Base-by-base conservation (phyloP, 2,329 filamentous ascomycete genomes). In the Aspergillus felis region DNA sequence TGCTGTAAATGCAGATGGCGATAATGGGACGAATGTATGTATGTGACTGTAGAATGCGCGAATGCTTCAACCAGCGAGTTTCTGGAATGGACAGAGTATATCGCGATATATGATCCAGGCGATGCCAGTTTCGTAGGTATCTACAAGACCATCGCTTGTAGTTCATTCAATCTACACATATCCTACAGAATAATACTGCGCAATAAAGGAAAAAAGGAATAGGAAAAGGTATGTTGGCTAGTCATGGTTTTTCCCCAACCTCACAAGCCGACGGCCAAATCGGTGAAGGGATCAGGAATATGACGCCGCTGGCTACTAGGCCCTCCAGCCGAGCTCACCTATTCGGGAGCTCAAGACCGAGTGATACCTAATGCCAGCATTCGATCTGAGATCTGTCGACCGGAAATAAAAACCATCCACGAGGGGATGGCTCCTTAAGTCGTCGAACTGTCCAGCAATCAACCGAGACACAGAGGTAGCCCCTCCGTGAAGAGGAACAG, bases 381-480 rank as follows among this genome's bases (percentile, higher is more conserved):
- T 94, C 84, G 71, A 76, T 96, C 88, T 95, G 76, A 90, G 88
- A 94, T 87, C 90, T 94, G 92, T 96, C 91, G 89, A 92, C 90
- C 86, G 88, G 89, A 92, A 78, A 91, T 89, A 64, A 83, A 89
- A 88, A 92, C 85, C 89, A 91, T 87, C 76, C 69, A 71, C 77
- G 70, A 73, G 76, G 74, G 74, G 84, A 87, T 90, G 88, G 87
- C 87, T 92, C 89, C 89, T 87, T 91, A 74, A 76, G 79, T 84
- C 86, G 91, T 90, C 89, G 90, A 93, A 85, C 87, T 93, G 90
- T 86, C 82, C 85, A 89, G 84, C 78, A 84, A 82, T 92, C 90
- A 77, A 93, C 90, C 87, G 84, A 81, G 83, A 84, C 79, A 80
- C 80, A 79, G 73, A 71, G 63, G 69, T 81, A 82, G 79, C 70